Percentiles rank a stretch among this genome's conserved stretches.
Evolutionary conservation across 2,329 filamentous ascomycete genomes (phyloP).

Genomic region (Cryphonectria nitschkei): DNA sequence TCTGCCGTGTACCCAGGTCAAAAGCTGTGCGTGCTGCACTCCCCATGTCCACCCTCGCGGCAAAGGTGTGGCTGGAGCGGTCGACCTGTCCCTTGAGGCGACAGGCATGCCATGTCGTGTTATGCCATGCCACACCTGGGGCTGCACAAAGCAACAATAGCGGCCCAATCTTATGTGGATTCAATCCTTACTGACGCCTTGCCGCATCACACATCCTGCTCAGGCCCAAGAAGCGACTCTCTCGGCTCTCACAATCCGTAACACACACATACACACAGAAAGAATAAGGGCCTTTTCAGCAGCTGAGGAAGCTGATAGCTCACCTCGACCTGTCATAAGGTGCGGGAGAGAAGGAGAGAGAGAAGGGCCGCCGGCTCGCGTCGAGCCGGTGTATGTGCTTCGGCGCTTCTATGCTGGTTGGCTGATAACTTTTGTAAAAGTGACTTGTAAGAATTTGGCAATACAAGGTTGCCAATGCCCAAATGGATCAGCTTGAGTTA

Average conservation of each 20-base stretch:
- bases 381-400: slow-evolving; percentile 4
- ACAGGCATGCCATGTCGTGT: slow-evolving; percentile 3
- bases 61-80: slow-evolving; percentile 15
- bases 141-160: slow-evolving; percentile 10
- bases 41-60: slow-evolving; percentile 4
- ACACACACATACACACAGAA: not conserved
- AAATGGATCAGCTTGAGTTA: not conserved
- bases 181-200: not conserved
- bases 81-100: slow-evolving; percentile 9
- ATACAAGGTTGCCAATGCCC: slow-evolving; percentile 5
- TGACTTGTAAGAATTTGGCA: not conserved
- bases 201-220: not conserved
- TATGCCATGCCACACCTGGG: not conserved
- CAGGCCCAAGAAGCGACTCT: not conserved
- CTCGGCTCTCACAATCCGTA: not conserved
- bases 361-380: not conserved
- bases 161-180: not conserved
- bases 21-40: slow-evolving; percentile 7
- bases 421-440: not conserved
- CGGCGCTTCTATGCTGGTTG: not conserved
- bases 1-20: not conserved
- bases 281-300: not conserved
- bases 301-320: slow-evolving; percentile 12
- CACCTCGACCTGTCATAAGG: slow-evolving; percentile 6
- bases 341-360: not conserved